phyloP scores from a whole-genome alignment of 2,329 filamentous ascomycete species.

The Alternaria hordeiaustralica region DNA sequence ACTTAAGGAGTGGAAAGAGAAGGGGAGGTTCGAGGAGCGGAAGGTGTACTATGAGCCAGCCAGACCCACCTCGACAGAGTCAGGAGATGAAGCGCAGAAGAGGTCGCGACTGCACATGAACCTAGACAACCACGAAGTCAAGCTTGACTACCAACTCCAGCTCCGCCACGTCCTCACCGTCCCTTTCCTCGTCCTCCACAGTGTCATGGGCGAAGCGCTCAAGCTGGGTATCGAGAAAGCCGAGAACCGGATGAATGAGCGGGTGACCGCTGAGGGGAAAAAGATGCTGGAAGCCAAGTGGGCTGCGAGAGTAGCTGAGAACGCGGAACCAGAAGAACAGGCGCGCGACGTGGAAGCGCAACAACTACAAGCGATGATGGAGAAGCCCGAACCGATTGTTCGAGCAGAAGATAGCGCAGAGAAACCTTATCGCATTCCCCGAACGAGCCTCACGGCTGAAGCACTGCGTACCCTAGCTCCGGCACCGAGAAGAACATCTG shows the following conservation, averaged over 20 bases:
- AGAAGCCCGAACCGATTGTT: neutral
- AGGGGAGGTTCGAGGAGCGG: conserved; percentile 13
- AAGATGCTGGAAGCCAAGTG: neutral
- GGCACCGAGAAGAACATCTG: neutral
- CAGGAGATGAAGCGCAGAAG: neutral
- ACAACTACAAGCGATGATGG: neutral
- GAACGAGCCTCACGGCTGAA: neutral
- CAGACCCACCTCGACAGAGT: neutral
- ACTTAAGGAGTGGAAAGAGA: conserved; percentile 27
- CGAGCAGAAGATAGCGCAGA: neutral
- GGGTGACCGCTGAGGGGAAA: neutral
- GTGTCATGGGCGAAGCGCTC: conserved; percentile 19
- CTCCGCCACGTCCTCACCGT: conserved; percentile 27
- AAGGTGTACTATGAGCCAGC: conserved; percentile 1
- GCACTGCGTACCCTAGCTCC: neutral
- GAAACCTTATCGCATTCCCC: neutral
- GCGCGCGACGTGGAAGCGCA: neutral
- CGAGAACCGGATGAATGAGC: neutral
- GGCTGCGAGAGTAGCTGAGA: neutral
- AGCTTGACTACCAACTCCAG: conserved; percentile 8
- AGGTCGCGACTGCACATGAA: conserved; percentile 17
- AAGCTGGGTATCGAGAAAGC: conserved; percentile 29
- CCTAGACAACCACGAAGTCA: conserved; percentile 8
- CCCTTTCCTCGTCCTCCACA: conserved; percentile 27
- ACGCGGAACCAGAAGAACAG: neutral